Conservation (phyloP, 352 stramenopile genomes). For the Globisporangium cylindrosporum region DNA sequence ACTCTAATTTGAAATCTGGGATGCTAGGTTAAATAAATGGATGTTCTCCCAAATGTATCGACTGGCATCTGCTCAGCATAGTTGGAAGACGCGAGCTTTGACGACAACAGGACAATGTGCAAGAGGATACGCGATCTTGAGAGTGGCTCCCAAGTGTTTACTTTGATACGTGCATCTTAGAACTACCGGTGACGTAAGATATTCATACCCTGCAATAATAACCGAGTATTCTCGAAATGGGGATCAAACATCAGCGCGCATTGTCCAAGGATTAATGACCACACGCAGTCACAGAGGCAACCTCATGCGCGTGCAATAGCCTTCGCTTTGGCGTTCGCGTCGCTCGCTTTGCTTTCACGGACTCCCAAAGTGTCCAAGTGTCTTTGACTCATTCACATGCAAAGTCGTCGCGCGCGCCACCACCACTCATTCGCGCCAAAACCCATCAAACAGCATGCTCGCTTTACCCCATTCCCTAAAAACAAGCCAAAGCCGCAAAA, state of each 20-base stretch:
- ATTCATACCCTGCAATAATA: no score
- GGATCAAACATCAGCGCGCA: neutral
- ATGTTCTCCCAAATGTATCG: no score
- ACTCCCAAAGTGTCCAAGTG: neutral
- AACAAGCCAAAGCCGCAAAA: neutral
- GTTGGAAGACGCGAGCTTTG: no score
- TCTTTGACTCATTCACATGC: neutral
- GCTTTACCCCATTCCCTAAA: neutral
- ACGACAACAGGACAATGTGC: no score
- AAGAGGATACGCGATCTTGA: no score
- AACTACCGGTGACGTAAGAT: no score
- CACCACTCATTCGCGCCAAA: neutral
- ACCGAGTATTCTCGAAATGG: no score
- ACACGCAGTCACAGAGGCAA: neutral
- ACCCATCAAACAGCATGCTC: neutral
- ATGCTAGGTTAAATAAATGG: no score
- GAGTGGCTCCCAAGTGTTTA: no score
- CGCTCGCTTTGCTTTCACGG: neutral
- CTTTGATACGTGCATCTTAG: no score
- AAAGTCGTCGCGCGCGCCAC: neutral
- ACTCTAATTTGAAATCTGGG: no score
- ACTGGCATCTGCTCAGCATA: no score
- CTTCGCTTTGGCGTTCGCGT: neutral
- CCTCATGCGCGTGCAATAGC: neutral
- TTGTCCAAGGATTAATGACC: neutral